Evolutionary conservation across 2,329 filamentous ascomycete species (phyloP).

Genomic region (Arachnopeziza araneosa): DNA sequence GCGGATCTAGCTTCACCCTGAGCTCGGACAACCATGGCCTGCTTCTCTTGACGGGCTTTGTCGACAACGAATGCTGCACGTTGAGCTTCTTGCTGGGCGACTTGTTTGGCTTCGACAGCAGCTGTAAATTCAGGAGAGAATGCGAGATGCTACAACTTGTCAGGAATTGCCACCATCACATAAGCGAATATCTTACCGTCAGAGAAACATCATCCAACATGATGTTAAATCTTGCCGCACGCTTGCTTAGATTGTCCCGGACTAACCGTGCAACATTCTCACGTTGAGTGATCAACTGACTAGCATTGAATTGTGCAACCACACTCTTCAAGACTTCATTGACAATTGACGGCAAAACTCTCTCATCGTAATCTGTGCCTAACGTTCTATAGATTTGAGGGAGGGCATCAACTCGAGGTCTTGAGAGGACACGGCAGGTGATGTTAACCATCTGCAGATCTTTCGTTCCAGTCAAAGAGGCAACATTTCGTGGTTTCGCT

Average conservation of each 20-base stretch:
- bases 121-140: slow-evolving; percentile 71
- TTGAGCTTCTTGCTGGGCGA: slow-evolving; percentile 88
- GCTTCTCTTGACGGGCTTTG: slow-evolving; percentile 98
- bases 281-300: slow-evolving; percentile 96
- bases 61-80: slow-evolving; percentile 96
- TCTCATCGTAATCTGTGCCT: slow-evolving; percentile 93
- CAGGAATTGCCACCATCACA: neutral
- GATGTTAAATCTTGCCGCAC: slow-evolving; percentile 96
- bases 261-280: slow-evolving; percentile 92
- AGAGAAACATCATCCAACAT: slow-evolving; percentile 94
- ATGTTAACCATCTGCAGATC: slow-evolving; percentile 99
- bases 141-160: slow-evolving; percentile 52
- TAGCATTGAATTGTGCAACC: slow-evolving; percentile 97
- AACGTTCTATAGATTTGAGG: slow-evolving; percentile 97
- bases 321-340: slow-evolving; percentile 99
- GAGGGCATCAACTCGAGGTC: slow-evolving; percentile 79
- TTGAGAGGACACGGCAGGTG: slow-evolving; percentile 95
- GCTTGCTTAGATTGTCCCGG: slow-evolving; percentile 82
- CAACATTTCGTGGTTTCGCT: slow-evolving; percentile 93
- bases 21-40: slow-evolving; percentile 95
- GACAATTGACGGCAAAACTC: slow-evolving; percentile 93
- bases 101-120: slow-evolving; percentile 68
- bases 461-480: slow-evolving; percentile 96
- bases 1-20: slow-evolving; percentile 98
- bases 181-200: slow-evolving; percentile 57